Conservation (phyloP, 805 yeast genomes). For the Sugiyamaella floridensis region DNA sequence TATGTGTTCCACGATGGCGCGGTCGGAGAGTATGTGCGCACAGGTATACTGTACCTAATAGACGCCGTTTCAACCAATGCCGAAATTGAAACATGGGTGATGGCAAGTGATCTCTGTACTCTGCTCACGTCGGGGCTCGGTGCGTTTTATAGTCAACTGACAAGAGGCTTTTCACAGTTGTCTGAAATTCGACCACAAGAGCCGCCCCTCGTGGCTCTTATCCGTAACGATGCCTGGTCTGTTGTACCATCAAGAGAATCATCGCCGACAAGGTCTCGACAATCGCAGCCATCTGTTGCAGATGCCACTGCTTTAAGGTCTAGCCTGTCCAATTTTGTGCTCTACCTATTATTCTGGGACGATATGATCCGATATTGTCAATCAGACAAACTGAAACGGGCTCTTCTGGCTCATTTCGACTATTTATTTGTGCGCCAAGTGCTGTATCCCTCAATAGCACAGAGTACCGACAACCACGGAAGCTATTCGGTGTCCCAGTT, state of each 20-base stretch:
- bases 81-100: slow-evolving; percentile 22
- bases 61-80: slow-evolving; percentile 18
- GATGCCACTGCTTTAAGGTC: neutral
- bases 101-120: slow-evolving; percentile 24
- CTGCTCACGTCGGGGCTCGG: slow-evolving; percentile 29
- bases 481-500: slow-evolving; percentile 20
- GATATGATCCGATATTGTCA: slow-evolving; percentile 21
- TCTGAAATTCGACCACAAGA: neutral
- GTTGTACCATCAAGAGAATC: neutral
- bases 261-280: neutral
- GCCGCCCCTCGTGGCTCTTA: neutral
- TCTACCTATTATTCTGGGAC: slow-evolving; percentile 27
- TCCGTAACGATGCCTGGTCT: neutral
- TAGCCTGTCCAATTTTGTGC: slow-evolving; percentile 18
- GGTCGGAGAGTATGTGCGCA: slow-evolving; percentile 25
- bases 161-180: slow-evolving; percentile 4
- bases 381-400: slow-evolving; percentile 11
- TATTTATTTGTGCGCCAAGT: slow-evolving; percentile 24
- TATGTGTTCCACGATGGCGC: slow-evolving; percentile 24
- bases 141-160: slow-evolving; percentile 20
- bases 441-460: slow-evolving; percentile 24
- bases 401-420: slow-evolving; percentile 22
- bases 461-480: slow-evolving; percentile 16
- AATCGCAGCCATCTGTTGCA: neutral
- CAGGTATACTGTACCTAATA: slow-evolving; percentile 23